Conservation (phyloP, 1,284 basidiomycete genomes). For the Rhodotorula sp. region DNA sequence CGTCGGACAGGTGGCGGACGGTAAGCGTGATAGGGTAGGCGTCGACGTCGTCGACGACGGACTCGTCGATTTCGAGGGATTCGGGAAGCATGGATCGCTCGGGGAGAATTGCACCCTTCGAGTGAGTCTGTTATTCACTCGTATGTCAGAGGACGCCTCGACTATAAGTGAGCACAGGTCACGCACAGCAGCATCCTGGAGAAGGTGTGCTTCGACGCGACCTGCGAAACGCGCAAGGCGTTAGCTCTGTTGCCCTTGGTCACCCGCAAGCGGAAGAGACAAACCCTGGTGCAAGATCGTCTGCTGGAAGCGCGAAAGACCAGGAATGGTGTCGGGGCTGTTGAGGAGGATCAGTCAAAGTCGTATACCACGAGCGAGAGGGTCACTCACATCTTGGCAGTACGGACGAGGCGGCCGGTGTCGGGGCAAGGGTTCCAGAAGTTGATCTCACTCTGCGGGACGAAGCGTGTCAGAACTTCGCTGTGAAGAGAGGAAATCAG, state of each 20-base stretch:
- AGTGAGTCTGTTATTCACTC: slow-evolving; percentile 17
- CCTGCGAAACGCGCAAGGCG: not conserved
- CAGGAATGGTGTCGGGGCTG: slow-evolving; percentile 44
- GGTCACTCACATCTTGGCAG: slow-evolving; percentile 29
- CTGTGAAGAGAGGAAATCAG: too few relatives aligned
- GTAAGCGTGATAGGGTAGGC: slow-evolving; percentile 45
- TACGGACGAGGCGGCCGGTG: slow-evolving; percentile 31
- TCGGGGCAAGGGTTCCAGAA: slow-evolving; percentile 41
- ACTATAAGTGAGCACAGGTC: not conserved
- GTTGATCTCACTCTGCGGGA: slow-evolving; percentile 30
- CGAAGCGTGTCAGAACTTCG: not conserved
- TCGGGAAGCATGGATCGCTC: slow-evolving; percentile 46
- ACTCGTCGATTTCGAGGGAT: slow-evolving; percentile 41
- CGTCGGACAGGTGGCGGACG: slow-evolving; percentile 46
- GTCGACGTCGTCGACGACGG: slow-evolving; percentile 30
- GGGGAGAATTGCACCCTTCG: slow-evolving; percentile 32
- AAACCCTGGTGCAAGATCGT: slow-evolving; percentile 44
- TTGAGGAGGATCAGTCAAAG: not conserved
- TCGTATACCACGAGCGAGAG: not conserved
- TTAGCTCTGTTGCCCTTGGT: not conserved
- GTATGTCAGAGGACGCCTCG: not conserved
- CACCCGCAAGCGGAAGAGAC: not conserved
- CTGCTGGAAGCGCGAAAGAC: slow-evolving; percentile 46
- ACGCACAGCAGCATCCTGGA: slow-evolving; percentile 38
- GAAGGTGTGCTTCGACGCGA: slow-evolving; percentile 44